Percentiles rank a stretch among this genome's conserved stretches.
phyloP scores from a whole-genome alignment of 352 stramenopile species.

The Phytophthora idaei region DNA sequence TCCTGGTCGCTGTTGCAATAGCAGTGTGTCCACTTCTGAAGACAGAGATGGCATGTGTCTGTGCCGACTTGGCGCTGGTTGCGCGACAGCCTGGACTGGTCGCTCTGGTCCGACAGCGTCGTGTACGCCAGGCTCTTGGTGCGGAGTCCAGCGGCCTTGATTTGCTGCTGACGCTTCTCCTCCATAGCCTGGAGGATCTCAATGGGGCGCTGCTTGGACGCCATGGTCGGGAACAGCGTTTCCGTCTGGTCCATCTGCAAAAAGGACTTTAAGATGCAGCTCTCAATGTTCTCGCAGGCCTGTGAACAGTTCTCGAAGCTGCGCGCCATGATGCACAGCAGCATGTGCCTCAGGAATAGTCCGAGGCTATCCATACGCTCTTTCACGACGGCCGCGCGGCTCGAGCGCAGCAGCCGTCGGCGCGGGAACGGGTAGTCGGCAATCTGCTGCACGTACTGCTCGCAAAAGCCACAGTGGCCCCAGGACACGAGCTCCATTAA shows the following conservation, averaged over 20 bases:
- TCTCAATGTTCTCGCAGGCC: slow-evolving; percentile 70
- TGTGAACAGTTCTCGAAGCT: slow-evolving; percentile 75
- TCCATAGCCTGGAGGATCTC: slow-evolving; percentile 74
- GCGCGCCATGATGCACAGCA: slow-evolving; percentile 73
- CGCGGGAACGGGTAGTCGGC: slow-evolving; percentile 81
- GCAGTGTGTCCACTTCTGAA: slow-evolving; percentile 89
- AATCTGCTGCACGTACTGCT: slow-evolving; percentile 69
- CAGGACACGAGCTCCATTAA: slow-evolving; percentile 83
- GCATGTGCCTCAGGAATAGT: slow-evolving; percentile 77
- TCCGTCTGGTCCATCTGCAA: slow-evolving; percentile 73
- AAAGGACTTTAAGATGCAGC: slow-evolving; percentile 76
- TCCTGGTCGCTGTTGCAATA: slow-evolving; percentile 88
- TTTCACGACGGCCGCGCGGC: slow-evolving; percentile 69
- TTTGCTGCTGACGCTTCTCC: slow-evolving; percentile 72
- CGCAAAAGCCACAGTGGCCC: slow-evolving; percentile 74
- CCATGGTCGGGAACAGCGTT: slow-evolving; percentile 53
- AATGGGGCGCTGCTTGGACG: slow-evolving; percentile 61
- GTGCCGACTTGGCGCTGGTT: slow-evolving; percentile 57
- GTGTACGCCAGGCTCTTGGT: slow-evolving; percentile 56
- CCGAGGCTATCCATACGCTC: slow-evolving; percentile 86
- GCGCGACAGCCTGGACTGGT: slow-evolving; percentile 38
- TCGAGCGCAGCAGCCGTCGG: slow-evolving; percentile 77
- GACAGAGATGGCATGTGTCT: slow-evolving; percentile 76
- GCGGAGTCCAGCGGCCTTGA: slow-evolving; percentile 64
- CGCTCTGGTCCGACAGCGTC: slow-evolving; percentile 48